These are phyloP conservation scores for Sporobolomyces roseus DNA, from an alignment of 768 basidiomycete species.

Conservation along the genomic window DNA sequence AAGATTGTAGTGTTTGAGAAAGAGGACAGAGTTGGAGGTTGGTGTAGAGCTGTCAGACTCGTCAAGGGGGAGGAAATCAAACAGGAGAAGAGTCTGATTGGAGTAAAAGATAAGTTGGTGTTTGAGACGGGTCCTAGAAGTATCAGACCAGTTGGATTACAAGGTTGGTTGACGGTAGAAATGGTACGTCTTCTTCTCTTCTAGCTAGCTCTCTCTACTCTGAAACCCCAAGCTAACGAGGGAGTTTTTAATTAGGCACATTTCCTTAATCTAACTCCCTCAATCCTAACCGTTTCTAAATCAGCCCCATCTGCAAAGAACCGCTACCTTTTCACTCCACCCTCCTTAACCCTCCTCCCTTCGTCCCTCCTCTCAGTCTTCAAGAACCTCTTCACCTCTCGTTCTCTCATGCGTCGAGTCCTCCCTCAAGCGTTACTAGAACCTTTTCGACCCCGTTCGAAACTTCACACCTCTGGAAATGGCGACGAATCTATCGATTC, in stretches of 20 bases:
- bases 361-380: constrained; percentile 52
- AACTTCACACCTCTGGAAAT: constrained; percentile 13
- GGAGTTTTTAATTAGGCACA: constrained; percentile 58
- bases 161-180: constrained; percentile 65
- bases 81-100: constrained; percentile 43
- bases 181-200: constrained; percentile 59
- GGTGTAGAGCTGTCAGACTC: constrained; percentile 63
- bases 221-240: constrained; percentile 9
- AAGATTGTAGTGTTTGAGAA: constrained; percentile 69
- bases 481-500: constrained; percentile 75
- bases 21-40: constrained; percentile 69
- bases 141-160: constrained; percentile 64
- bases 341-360: constrained; percentile 55
- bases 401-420: constrained; percentile 50
- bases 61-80: constrained; percentile 19
- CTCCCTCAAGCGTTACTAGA: constrained; percentile 61
- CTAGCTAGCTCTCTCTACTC: background rate
- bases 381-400: constrained; percentile 47
- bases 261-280: constrained; percentile 61
- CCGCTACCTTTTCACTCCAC: constrained; percentile 66
- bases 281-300: constrained; percentile 65
- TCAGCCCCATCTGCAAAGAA: constrained; percentile 69
- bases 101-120: constrained; percentile 52
- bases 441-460: constrained; percentile 52
- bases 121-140: constrained; percentile 86